phyloP scores from a whole-genome alignment of 108 stramenopile species.

The Cyclostephanos tholiformis region DNA sequence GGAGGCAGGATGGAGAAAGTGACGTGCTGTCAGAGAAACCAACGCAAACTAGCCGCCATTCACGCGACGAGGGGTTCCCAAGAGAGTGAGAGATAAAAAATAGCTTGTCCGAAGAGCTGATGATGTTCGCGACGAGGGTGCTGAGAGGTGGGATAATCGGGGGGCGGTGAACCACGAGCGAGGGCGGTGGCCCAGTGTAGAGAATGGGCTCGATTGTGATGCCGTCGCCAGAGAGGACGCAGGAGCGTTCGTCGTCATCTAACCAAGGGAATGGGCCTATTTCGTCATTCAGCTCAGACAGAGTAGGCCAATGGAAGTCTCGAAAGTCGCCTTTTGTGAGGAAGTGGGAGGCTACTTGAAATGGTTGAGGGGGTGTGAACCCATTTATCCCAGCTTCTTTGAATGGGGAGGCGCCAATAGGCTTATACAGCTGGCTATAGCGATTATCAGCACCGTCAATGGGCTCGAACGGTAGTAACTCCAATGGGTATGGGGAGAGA shows the following conservation, averaged over 20 bases:
- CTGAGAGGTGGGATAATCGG: too few species aligned
- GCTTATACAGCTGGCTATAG: background rate
- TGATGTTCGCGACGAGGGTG: background rate
- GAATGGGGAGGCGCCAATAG: background rate
- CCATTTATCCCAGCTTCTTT: conserved; percentile 12
- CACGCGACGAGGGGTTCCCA: background rate
- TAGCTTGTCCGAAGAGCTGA: background rate
- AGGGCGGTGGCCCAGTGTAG: too few species aligned
- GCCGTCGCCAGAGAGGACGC: background rate
- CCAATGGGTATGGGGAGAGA: conserved; percentile 11
- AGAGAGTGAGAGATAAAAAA: conserved; percentile 6
- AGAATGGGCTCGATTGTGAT: background rate
- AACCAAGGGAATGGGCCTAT: background rate
- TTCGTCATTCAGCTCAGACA: conserved; percentile 14
- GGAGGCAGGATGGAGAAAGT: conserved; percentile 7
- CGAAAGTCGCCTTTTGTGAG: too few species aligned
- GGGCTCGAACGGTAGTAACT: conserved; percentile 1
- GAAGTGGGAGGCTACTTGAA: background rate
- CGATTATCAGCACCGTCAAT: background rate
- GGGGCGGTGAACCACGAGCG: too few species aligned
- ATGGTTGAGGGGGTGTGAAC: background rate
- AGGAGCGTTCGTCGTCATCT: too few species aligned
- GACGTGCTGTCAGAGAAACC: background rate
- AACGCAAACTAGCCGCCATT: conserved; percentile 13
- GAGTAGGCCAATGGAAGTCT: conserved; percentile 1